Base-by-base conservation (phyloP, 306 rosid species). In the Hippophae tibetana region DNA sequence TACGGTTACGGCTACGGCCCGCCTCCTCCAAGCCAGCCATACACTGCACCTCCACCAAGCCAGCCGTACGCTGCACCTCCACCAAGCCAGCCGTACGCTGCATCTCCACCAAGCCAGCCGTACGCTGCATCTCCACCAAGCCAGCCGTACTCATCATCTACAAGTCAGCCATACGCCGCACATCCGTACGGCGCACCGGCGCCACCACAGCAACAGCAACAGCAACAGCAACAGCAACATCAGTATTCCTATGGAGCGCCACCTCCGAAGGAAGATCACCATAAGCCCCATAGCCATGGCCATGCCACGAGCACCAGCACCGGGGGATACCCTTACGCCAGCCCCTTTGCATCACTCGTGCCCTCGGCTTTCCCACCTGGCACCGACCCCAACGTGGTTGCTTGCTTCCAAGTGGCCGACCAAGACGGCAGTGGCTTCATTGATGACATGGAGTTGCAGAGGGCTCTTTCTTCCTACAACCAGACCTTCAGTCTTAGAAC, bases 351-450 rank as follows among this genome's bases (percentile, higher is more conserved):
- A 8, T 43, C 93, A 42, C 82, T 92, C 27, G 67, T 92, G 26
- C 96, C 96, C 27, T 88, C 99, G 57, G 57, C 73, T 25, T 92
- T 92, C 62, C 96, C 99, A 4, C 99, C 96, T 0, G 95, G 95
- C 0, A 92, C 95, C 7, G 95, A 92, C 69, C 99, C 99, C 0
- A 88, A 44, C 73, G 66, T 92, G 23, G 60, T 92, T 0, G 81
- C 99, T 0, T 92, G 99, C 81, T 92, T 92, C 46, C 89, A 80
- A 73, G 5, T 85, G 51, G 99, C 96, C 7, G 99, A 92, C 40
- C 93, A 77, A 51, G 99, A 92, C 73, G 94, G 99, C 1, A 92
- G 96, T 47, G 99, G 99, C 3, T 63, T 82, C 31, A 92, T 92
- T 64, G 99, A 92, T 48, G 99, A 88, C 51, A 83, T 75, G 78